Conservation (phyloP, 768 basidiomycete species). For the Crucibulum laeve region DNA sequence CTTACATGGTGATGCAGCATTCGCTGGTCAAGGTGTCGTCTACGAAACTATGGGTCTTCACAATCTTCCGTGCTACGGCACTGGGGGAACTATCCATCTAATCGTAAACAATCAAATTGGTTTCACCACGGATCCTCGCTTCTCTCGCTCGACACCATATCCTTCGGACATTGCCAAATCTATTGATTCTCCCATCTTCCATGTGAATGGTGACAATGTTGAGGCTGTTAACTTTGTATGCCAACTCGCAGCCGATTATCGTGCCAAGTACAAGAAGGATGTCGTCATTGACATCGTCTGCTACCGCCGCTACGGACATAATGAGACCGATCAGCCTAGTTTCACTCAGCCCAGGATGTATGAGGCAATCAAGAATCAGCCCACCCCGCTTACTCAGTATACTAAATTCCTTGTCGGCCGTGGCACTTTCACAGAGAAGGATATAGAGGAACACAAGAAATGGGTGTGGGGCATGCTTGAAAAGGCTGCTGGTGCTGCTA, state of each 20-base stretch:
- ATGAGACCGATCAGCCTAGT: constrained; percentile 97
- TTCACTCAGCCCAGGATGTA: constrained; percentile 99
- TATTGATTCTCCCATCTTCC: constrained; percentile 98
- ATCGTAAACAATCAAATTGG: constrained; percentile 99
- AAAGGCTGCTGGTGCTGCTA: constrained; percentile 87
- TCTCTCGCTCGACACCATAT: constrained; percentile 96
- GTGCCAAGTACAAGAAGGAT: constrained; percentile 98
- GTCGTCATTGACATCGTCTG: constrained; percentile 98
- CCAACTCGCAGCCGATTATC: constrained; percentile 96
- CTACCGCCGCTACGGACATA: constrained; percentile 99
- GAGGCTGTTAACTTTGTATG: constrained; percentile 99
- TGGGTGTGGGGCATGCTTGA: constrained; percentile 99
- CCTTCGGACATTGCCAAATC: constrained; percentile 98
- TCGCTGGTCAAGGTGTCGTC: constrained; percentile 96
- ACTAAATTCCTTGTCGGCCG: constrained; percentile 86
- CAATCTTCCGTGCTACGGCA: constrained; percentile 92
- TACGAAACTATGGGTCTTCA: constrained; percentile 99
- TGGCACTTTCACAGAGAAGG: constrained; percentile 91
- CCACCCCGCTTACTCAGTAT: constrained; percentile 88
- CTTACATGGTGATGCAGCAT: constrained; percentile 97
- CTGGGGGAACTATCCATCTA: constrained; percentile 96
- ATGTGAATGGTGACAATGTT: constrained; percentile 98
- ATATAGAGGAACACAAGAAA: constrained; percentile 96
- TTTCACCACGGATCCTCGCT: constrained; percentile 98
- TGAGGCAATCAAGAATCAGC: constrained; percentile 91